A percentile compares a stretch with the other conserved stretches of the same genome.
Conservation (phyloP, 139 green algal species). For the Pycnococcus provasolii region DNA sequence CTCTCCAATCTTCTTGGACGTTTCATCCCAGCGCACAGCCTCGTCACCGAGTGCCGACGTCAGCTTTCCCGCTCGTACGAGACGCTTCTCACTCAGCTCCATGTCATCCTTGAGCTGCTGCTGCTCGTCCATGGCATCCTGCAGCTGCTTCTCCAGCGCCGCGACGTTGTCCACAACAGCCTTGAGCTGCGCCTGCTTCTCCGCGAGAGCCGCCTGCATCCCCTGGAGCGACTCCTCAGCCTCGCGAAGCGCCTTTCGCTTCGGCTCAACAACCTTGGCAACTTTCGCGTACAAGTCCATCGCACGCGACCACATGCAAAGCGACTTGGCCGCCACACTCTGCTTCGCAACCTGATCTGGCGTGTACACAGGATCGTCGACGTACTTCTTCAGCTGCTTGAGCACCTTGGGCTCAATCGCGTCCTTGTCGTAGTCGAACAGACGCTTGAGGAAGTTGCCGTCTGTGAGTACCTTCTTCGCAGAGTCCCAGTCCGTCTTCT, state of each 20-base stretch:
- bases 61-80: conserved; percentile 65
- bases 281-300: conserved; percentile 18
- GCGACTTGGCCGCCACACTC: background rate
- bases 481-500: conserved; percentile 64
- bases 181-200: conserved; percentile 19
- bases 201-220: conserved; percentile 11
- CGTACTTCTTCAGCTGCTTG: conserved; percentile 41
- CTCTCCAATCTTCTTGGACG: conserved; percentile 42
- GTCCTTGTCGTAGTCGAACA: conserved; percentile 68
- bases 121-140: background rate
- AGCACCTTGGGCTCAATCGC: conserved; percentile 51
- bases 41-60: conserved; percentile 60
- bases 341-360: conserved; percentile 22
- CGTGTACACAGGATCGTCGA: conserved; percentile 30
- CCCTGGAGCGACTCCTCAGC: conserved; percentile 15
- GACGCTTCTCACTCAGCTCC: conserved; percentile 47
- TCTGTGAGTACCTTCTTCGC: conserved; percentile 59
- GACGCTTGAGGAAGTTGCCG: conserved; percentile 50
- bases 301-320: conserved; percentile 14
- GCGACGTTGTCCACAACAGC: conserved; percentile 12
- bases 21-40: conserved; percentile 58
- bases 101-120: background rate
- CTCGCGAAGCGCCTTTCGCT: conserved; percentile 6
- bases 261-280: conserved; percentile 15
- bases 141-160: background rate